These are phyloP conservation scores for Dothideomycetidae sp. DNA, from an alignment of 2,329 filamentous ascomycete species.

Conservation along the genomic window DNA sequence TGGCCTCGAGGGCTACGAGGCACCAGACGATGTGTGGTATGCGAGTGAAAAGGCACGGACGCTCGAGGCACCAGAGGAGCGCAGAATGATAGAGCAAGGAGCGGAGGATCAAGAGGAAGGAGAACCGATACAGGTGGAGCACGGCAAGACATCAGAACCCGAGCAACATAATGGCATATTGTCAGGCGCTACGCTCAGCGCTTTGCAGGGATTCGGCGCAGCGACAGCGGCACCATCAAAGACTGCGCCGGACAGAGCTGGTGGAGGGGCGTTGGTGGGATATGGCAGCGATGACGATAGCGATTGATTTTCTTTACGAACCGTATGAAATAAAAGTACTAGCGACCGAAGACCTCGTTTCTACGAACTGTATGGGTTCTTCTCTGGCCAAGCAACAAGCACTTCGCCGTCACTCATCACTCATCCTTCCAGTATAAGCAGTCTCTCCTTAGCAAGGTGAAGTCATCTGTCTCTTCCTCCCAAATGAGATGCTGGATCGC, in stretches of 20 bases:
- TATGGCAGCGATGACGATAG: constrained; percentile 86
- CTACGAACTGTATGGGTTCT: too few relatives aligned
- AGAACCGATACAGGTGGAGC: constrained; percentile 30
- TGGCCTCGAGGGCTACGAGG: constrained; percentile 80
- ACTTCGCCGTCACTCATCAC: too few relatives aligned
- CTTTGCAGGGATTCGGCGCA: constrained; percentile 46
- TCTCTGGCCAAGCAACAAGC: too few relatives aligned
- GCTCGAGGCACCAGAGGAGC: constrained; percentile 51
- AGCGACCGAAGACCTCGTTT: too few relatives aligned
- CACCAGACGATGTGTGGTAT: constrained; percentile 87
- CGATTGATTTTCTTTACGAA: constrained; percentile 28
- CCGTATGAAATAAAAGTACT: too few relatives aligned
- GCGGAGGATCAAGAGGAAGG: constrained; percentile 32
- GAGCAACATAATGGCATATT: constrained; percentile 49
- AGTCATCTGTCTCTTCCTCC: too few relatives aligned
- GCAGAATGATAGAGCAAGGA: constrained; percentile 45
- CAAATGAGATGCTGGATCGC: too few relatives aligned
- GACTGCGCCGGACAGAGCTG: constrained; percentile 36
- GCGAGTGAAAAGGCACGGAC: constrained; percentile 58
- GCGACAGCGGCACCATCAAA: constrained; percentile 34
- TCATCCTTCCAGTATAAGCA: too few relatives aligned
- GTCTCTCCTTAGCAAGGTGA: too few relatives aligned
- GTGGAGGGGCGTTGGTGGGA: constrained; percentile 64
- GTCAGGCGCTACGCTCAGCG: constrained; percentile 66
- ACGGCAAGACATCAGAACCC: constrained; percentile 28